Base-by-base conservation (phyloP, 257 asterid genomes). In the Cruciata laevipes region DNA sequence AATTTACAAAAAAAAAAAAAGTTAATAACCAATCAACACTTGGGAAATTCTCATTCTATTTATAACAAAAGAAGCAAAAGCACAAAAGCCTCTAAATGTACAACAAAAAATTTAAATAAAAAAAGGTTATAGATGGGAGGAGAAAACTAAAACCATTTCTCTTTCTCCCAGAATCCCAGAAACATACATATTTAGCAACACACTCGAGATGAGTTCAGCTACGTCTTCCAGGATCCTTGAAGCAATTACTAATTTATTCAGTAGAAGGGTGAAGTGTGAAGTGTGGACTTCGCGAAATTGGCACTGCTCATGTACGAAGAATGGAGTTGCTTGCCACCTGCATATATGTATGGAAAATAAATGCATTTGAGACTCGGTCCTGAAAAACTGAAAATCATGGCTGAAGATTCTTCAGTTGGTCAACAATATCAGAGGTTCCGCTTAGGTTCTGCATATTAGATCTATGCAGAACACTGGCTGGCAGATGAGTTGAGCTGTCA, bases 341-440 rank as follows among this genome's bases (percentile, higher is more conserved):
- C 32, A 13, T 49, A 24, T 64, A 71, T 65, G 30, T 71, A 71
- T 66, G 40, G 18, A n/a, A 51, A 51, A 55, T 20, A 21, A 27
- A 33, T 49, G 32, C 38, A 31, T 24, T 52, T n/a, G 49, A 20
- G 58, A 58, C 12, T 58, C 42, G n/a, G 47, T n/a, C 18, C 21
- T 11, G 2, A 53, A 9, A 8, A 16, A 27, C 58, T 21, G 51
- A 23, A 25, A 23, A 25, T 89, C 83, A 93, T 62, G 96, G 97
- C 14, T 82, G 70, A 32, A 93, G 84, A 82, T 83, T 73, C 67
- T 73, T 69, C 66, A 90, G 73, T 57, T 90, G 90, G 75, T 87
- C 87, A 70, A 88, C 89, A 53, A 89, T 88, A 73, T 89, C 98
- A 70, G 80, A 76, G 4, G 83, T 79, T 63, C 76, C 78, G 67